These are phyloP conservation scores for Phytophthora pisi DNA, from an alignment of 352 stramenopile genomes.

Conservation along the genomic window DNA sequence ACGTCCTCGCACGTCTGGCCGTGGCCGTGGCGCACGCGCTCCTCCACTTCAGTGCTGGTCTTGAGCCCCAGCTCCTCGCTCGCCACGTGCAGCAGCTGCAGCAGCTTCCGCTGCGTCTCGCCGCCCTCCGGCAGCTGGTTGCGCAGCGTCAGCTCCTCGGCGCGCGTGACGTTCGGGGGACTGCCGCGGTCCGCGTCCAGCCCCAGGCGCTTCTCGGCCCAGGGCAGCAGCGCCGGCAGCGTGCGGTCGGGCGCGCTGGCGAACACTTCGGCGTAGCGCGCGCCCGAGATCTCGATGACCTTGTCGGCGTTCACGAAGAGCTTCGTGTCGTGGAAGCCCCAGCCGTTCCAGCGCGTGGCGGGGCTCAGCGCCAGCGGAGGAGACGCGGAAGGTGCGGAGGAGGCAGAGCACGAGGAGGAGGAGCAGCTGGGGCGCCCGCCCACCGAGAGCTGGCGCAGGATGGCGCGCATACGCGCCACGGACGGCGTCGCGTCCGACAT, in stretches of 20 bases:
- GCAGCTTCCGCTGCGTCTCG: conserved; percentile 23
- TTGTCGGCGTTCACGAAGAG: conserved; percentile 65
- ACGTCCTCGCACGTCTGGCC: conserved; percentile 81
- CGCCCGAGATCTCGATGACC: conserved; percentile 65
- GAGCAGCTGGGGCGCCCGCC: background rate
- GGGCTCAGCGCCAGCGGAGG: conserved; percentile 26
- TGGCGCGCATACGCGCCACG: conserved; percentile 57
- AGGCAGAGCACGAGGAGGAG: conserved; percentile 4
- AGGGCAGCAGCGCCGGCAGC: conserved; percentile 57
- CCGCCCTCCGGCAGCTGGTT: conserved; percentile 25
- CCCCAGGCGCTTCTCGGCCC: conserved; percentile 62
- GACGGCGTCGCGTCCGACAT: conserved; percentile 39
- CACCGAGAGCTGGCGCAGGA: conserved; percentile 48
- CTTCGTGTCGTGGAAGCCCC: conserved; percentile 74
- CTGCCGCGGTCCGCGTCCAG: conserved; percentile 49
- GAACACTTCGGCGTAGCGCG: conserved; percentile 73
- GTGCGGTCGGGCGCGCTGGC: conserved; percentile 44
- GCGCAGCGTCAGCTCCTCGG: conserved; percentile 42
- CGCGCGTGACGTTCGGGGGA: conserved; percentile 34
- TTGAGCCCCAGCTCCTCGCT: conserved; percentile 36
- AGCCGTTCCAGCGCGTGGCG: conserved; percentile 73
- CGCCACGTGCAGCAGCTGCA: conserved; percentile 39
- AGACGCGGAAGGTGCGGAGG: background rate
- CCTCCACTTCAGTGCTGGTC: conserved; percentile 46
- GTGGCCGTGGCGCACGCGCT: conserved; percentile 70